These are phyloP conservation scores for Thelonectria olida DNA, from an alignment of 2,329 filamentous ascomycete species.

Conservation along the genomic window DNA sequence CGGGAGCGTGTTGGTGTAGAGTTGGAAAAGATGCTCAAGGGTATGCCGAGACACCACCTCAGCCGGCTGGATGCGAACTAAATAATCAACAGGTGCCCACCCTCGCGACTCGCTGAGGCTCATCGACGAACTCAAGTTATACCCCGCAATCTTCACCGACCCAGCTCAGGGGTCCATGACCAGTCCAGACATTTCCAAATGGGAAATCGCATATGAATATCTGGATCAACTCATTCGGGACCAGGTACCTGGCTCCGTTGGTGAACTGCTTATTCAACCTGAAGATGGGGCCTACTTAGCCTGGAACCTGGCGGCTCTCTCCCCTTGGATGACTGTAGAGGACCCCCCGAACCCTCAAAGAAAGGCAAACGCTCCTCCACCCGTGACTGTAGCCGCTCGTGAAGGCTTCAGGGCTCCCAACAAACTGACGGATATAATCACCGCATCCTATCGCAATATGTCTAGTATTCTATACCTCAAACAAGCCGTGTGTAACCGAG, in stretches of 20 bases:
- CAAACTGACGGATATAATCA: constrained; percentile 75
- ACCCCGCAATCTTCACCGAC: constrained; percentile 78
- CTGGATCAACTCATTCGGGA: constrained; percentile 61
- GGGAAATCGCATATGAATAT: constrained; percentile 71
- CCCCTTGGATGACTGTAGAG: constrained; percentile 72
- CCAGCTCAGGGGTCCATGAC: constrained; percentile 63
- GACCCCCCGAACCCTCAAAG: constrained; percentile 53
- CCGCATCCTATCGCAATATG: constrained; percentile 70
- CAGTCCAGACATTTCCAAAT: constrained; percentile 66
- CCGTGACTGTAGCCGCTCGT: constrained; percentile 62
- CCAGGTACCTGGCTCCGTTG: constrained; percentile 57
- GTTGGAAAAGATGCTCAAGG: constrained; percentile 89
- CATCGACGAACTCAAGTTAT: constrained; percentile 73
- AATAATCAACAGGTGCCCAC: constrained; percentile 58
- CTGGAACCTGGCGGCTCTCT: constrained; percentile 80
- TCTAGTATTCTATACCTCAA: constrained; percentile 72
- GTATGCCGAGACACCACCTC: constrained; percentile 46
- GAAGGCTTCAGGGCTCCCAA: constrained; percentile 85
- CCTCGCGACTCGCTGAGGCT: constrained; percentile 70
- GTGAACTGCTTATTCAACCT: constrained; percentile 66
- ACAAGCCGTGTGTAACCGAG: constrained; percentile 57
- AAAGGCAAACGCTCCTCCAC: constrained; percentile 63
- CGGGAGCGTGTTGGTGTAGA: constrained; percentile 89
- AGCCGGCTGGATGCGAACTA: neutral
- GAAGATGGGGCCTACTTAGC: constrained; percentile 74